Evolutionary conservation across 2,329 filamentous ascomycete species (phyloP).

Genomic region (Venturiaceae sp.): DNA sequence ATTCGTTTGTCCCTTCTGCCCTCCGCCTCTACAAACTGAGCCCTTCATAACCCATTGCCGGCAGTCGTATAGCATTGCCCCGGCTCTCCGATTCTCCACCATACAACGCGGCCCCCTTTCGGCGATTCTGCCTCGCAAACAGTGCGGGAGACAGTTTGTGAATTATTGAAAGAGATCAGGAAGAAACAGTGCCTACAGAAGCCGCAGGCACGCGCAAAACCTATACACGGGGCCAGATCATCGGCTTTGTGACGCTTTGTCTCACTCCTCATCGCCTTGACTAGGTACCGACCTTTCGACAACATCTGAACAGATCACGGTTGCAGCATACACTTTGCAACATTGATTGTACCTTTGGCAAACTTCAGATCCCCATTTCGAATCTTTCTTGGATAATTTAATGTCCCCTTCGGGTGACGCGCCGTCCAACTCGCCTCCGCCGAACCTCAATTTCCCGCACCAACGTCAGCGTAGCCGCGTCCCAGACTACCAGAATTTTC

Average conservation of each 20-base stretch:
- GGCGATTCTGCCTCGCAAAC: not conserved
- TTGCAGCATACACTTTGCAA: not conserved
- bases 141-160: not conserved
- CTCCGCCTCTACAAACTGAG: not conserved
- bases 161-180: not conserved
- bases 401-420: constrained; percentile 8
- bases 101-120: not conserved
- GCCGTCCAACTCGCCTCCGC: not conserved
- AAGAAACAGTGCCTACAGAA: not conserved
- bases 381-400: not conserved
- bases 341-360: not conserved
- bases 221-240: constrained; percentile 3
- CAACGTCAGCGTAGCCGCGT: constrained; percentile 7
- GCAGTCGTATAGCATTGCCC: not conserved
- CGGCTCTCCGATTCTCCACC: not conserved
- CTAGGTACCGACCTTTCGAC: not conserved
- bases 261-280: not conserved
- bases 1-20: not conserved
- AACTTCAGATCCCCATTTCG: not conserved
- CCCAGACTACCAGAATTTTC: not conserved
- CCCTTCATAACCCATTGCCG: not conserved
- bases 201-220: not conserved
- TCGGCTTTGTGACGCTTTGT: constrained; percentile 2
- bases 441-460: constrained; percentile 5
- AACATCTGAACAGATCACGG: not conserved